These are phyloP conservation scores for Boechera retrofracta DNA, from an alignment of 345 rosid species.

Conservation along the genomic window DNA sequence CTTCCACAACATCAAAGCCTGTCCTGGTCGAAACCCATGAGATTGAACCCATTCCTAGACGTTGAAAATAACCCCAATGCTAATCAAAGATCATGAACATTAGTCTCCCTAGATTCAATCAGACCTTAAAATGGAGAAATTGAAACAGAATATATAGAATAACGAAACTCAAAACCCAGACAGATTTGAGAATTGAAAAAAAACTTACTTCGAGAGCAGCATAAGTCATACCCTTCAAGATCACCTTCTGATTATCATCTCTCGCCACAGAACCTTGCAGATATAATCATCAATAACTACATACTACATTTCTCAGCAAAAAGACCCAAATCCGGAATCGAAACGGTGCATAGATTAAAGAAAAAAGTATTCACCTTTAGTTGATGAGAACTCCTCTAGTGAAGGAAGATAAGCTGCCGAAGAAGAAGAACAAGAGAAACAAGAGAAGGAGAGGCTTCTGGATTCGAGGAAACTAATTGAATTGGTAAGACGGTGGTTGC, in stretches of 20 bases:
- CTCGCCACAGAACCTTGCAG: slow-evolving; percentile 18
- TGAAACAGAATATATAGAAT: not conserved
- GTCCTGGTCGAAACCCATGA: slow-evolving; percentile 87
- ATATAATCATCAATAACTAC: not conserved
- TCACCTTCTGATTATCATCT: slow-evolving; percentile 50
- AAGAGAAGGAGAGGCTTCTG: slow-evolving; percentile 20
- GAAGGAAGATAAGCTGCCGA: slow-evolving; percentile 43
- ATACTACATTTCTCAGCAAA: not conserved
- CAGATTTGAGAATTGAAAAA: not conserved
- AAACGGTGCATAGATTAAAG: not conserved
- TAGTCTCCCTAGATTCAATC: not conserved
- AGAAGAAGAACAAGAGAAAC: slow-evolving; percentile 18
- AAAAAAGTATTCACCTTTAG: slow-evolving; percentile 14
- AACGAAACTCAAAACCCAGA: not conserved
- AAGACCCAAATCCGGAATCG: not conserved
- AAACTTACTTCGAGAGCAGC: slow-evolving; percentile 66
- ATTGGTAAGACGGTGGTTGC: slow-evolving; percentile 17
- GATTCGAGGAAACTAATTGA: slow-evolving; percentile 11
- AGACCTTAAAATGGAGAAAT: not conserved
- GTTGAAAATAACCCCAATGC: not conserved
- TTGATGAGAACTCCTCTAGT: slow-evolving; percentile 30
- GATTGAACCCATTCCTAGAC: slow-evolving; percentile 85
- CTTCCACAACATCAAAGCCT: slow-evolving; percentile 96
- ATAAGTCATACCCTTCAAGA: slow-evolving; percentile 80
- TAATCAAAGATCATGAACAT: slow-evolving; percentile 8